Base-by-base conservation (phyloP, 805 yeast species). In the Metschnikowia amazonensis region DNA sequence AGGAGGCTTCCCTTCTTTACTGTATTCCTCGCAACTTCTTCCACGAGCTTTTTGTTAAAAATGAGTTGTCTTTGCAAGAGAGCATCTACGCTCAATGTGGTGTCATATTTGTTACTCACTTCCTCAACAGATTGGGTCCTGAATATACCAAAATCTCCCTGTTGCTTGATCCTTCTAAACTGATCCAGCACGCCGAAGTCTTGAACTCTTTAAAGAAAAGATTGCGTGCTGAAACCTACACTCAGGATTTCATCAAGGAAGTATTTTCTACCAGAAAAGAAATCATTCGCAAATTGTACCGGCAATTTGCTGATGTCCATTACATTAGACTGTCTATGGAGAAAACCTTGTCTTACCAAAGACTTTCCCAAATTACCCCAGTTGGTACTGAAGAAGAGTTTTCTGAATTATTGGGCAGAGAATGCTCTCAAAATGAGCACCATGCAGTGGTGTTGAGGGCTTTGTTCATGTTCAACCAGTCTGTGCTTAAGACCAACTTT, bases 81-180 rank as follows among this genome's bases (percentile, higher is more conserved):
- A 81, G 90, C 37, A 84, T 89, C 47, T 94, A 94, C 64, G 95
- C 97, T 36, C 98, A 92, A 65, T 85, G 89, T 65, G 96, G 92
- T 58, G 84, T 86, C 36, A 86, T 89, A 50, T 92, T 94, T 63
- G 95, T 89, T 42, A 84, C 95, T 29, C 98, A 94, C 68, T 94
- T 92, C 71, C 77, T 92, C 66, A 94, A 94, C 73, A 79, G 98
- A 62, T 76, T 92, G 61, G 97, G 98, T 25, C 81, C 95, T 2
- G 97, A 90, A 67, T 90, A 86, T 66, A 79, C 75, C 55, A 77
- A 88, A 37, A 74, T 92, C 60, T 66, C 80, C 48, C 69, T 75
- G 28, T 73, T 89, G 49, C 74, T 90, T 48, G 84, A 82, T 54
- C 73, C 82, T 25, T 67, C 78, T 39, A 76, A 77, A 60, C 77